A percentile compares a stretch with the other conserved stretches of the same genome.
Conservation (phyloP, 768 basidiomycete species). For the Leucosporidium yakuticum region DNA sequence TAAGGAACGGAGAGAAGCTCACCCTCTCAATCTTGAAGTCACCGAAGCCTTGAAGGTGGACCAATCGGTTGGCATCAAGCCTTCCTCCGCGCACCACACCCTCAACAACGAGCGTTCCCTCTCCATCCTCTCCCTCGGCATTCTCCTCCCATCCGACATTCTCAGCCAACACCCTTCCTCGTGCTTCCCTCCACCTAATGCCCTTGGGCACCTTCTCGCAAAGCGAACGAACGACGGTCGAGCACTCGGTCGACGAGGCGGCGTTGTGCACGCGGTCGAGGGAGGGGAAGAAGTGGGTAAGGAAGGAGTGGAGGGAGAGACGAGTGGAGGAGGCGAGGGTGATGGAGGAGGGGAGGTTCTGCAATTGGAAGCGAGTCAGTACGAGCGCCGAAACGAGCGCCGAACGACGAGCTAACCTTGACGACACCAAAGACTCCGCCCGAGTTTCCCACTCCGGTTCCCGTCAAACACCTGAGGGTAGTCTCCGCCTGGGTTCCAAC, state of each 20-base stretch:
- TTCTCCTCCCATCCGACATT: constrained; percentile 53
- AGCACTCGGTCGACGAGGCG: constrained; percentile 53
- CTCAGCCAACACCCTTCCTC: constrained; percentile 70
- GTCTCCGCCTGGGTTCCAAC: constrained; percentile 82
- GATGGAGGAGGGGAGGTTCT: constrained; percentile 35
- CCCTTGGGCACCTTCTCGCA: constrained; percentile 78
- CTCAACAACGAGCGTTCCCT: constrained; percentile 63
- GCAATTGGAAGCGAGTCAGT: neutral
- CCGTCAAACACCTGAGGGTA: constrained; percentile 76
- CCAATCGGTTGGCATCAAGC: constrained; percentile 72
- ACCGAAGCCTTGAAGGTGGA: constrained; percentile 80
- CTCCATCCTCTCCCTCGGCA: constrained; percentile 43
- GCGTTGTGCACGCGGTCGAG: constrained; percentile 73
- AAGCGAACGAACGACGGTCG: constrained; percentile 67
- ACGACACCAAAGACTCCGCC: constrained; percentile 54
- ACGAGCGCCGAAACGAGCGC: neutral
- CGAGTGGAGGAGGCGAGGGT: constrained; percentile 54
- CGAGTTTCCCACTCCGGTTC: constrained; percentile 81
- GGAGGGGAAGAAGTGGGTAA: constrained; percentile 86
- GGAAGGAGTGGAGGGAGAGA: constrained; percentile 87
- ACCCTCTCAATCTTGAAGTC: constrained; percentile 83
- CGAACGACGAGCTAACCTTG: constrained; percentile 6
- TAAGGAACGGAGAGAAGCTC: constrained; percentile 33
- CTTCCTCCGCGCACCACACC: constrained; percentile 75
- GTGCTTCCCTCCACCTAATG: constrained; percentile 73